These are phyloP conservation scores for Rhypophila decipiens DNA, from an alignment of 495 filamentous ascomycete genomes.

Conservation along the genomic window DNA sequence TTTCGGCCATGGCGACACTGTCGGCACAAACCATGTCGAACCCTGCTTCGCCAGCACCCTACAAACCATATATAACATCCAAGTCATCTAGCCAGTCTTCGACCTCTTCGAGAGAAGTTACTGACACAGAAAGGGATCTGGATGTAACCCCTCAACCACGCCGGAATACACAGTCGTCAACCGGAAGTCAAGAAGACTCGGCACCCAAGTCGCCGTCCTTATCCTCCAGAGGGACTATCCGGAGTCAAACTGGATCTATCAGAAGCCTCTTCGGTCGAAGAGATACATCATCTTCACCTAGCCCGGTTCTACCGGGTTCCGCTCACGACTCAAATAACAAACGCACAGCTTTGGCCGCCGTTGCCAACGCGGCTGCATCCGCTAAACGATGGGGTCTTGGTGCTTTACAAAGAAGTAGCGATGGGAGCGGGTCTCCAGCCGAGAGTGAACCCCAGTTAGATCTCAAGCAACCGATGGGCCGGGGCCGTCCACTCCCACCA, in stretches of 20 bases:
- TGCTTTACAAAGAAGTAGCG: slow-evolving; percentile 53
- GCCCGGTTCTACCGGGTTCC: slow-evolving; percentile 18
- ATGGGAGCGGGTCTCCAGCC: slow-evolving; percentile 18
- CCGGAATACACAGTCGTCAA: slow-evolving; percentile 38
- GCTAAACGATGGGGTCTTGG: slow-evolving; percentile 82
- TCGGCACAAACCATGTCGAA: slow-evolving; percentile 51
- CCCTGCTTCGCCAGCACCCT: slow-evolving; percentile 47
- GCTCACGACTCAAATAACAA: slow-evolving; percentile 30
- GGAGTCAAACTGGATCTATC: slow-evolving; percentile 30
- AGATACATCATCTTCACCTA: slow-evolving; percentile 21
- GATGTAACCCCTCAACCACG: slow-evolving; percentile 30
- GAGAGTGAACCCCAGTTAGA: slow-evolving; percentile 34
- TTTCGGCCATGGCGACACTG: slow-evolving; percentile 60
- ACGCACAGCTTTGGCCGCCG: slow-evolving; percentile 46
- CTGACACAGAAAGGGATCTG: slow-evolving; percentile 27
- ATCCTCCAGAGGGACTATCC: slow-evolving; percentile 29
- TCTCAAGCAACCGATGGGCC: slow-evolving; percentile 63
- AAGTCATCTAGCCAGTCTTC: slow-evolving; percentile 38
- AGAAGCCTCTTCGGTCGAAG: slow-evolving; percentile 35
- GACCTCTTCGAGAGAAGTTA: slow-evolving; percentile 23
- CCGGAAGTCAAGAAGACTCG: slow-evolving; percentile 22
- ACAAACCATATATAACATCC: slow-evolving; percentile 31
- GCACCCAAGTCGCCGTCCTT: slow-evolving; percentile 24
- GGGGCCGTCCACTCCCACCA: slow-evolving; percentile 68
- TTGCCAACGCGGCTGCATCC: slow-evolving; percentile 67